Base-by-base conservation (phyloP, 1,139 yeast genomes). In the Pichia terricola region DNA sequence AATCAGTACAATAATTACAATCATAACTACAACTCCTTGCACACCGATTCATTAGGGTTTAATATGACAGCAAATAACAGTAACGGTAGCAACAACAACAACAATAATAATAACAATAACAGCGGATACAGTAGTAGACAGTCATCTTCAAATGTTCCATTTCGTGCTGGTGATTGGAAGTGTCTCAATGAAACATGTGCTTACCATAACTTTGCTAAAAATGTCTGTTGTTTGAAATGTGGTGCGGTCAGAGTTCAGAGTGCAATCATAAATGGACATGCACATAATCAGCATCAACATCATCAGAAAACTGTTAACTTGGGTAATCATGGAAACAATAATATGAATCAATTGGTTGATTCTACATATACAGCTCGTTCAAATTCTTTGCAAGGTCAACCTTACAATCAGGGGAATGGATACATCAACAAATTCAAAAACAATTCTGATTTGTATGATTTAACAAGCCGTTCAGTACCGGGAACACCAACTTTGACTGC, bases 161-260 rank as follows among this genome's bases (percentile, higher is more conserved):
- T 89, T 64, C 75, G 96, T 56, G 96, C 96, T 2, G 96, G 97
- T 40, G 97, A 89, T 63, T 89, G 96, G 96, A 88, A 87, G 62
- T 88, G 96, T 68, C 67, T 75, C 31, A 75, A 73, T 51, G 94
- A 83, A 44, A 72, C 77, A 34, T 89, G 96, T 61, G 73, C 79
- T 40, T 89, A 88, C 61, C 96, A 89, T 63, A 89, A 89, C 61
- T 89, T 89, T 71, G 96, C 96, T 6, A 88, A 89, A 58, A 89
- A 89, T 61, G 69, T 85, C 49, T 79, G 80, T 49, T 88, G 96
- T 60, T 69, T 88, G 58, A 81, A 89, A 59, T 88, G 96, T 65
- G 94, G 95, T 3, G 83, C 85, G 1, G 77, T 87, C 37, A 77
- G 91, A 52, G 79, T 79, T 4, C 65, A 70, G 22, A 67, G 71